Base-by-base conservation (phyloP, 345 rosid genomes). In the Salix koriyanagi region DNA sequence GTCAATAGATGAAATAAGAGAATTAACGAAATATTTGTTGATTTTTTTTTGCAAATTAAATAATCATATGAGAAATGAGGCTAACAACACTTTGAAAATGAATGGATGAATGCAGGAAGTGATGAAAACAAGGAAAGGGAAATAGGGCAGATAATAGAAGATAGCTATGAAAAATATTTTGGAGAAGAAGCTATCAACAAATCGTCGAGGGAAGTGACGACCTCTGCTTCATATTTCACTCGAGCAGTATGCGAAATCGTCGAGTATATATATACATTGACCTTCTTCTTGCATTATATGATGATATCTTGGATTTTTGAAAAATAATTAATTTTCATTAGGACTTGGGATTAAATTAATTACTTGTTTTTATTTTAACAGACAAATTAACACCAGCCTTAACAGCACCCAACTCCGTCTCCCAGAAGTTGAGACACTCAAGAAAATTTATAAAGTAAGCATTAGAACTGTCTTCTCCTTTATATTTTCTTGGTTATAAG, bases 401-500 rank as follows among this genome's bases (percentile, higher is more conserved):
- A 88, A 90, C 65, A 89, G 90, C 80, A 85, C 94, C 10, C 97
- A 92, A 65, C 76, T 92, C 67, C 81, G 86, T 67, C 84, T 90
- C 54, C 98, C 98, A 16, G 74, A 80, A 70, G 78, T 60, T n/a
- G 34, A 70, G 0, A 81, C 77, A 6, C 82, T 94, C 34, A 5
- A 70, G 8, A 12, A 60, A 60, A 95, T 88, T 9, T 89, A 80
- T 73, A 15, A 9, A 65, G 98, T 92, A 80, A 77, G 39, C 14
- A 23, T 14, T n/a, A 16, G 7, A 12, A n/a, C 36, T 26, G 9
- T 41, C n/a, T 7, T 44, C 14, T 71, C 6, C 25, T 8, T 18
- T 23, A 21, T 23, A 30, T 23, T 70, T 44, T 13, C 5, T 36
- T 23, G 5, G 13, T 2, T 26, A 10, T 23, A 41, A 2, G 4